Percentiles rank a stretch among this genome's conserved stretches.
phyloP scores from a whole-genome alignment of 495 filamentous ascomycete species.

The Aspergillus panamensis region DNA sequence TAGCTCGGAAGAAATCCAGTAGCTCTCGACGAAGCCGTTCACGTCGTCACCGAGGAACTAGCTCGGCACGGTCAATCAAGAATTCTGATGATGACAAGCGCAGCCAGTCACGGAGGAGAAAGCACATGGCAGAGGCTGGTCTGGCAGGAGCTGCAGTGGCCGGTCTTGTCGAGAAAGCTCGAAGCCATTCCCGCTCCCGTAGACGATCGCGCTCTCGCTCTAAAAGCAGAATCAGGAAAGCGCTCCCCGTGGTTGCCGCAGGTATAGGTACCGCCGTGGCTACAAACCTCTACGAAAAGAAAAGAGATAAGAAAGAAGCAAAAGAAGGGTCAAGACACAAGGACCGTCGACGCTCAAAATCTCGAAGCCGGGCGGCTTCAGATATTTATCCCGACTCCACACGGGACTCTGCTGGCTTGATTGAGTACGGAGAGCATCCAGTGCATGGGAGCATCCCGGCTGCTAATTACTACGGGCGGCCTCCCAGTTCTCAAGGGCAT shows the following conservation, averaged over 20 bases:
- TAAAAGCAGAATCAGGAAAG: slow-evolving; percentile 58
- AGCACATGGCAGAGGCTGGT: slow-evolving; percentile 72
- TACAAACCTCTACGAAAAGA: slow-evolving; percentile 76
- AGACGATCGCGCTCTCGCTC: slow-evolving; percentile 50
- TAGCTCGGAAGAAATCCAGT: slow-evolving; percentile 64
- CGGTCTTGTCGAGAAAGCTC: slow-evolving; percentile 68
- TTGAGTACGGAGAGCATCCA: slow-evolving; percentile 74
- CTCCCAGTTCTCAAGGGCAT: slow-evolving; percentile 37
- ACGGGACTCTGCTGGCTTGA: slow-evolving; percentile 62
- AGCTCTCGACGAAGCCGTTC: slow-evolving; percentile 69
- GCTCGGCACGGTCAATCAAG: slow-evolving; percentile 30
- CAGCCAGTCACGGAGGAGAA: slow-evolving; percentile 59
- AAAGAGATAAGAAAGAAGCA: slow-evolving; percentile 60
- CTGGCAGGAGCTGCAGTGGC: slow-evolving; percentile 74
- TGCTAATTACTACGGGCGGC: slow-evolving; percentile 50
- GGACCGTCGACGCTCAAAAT: slow-evolving; percentile 51
- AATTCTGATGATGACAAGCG: slow-evolving; percentile 42
- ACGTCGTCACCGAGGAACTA: slow-evolving; percentile 57
- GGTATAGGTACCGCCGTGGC: slow-evolving; percentile 75
- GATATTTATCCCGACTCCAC: slow-evolving; percentile 54
- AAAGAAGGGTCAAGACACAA: slow-evolving; percentile 45
- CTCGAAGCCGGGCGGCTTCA: slow-evolving; percentile 52
- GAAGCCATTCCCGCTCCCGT: slow-evolving; percentile 65
- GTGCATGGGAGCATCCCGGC: slow-evolving; percentile 51
- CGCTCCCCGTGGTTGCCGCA: slow-evolving; percentile 66